These are phyloP conservation scores for Rhododendron simsii DNA, from an alignment of 148 eudicot genomes.

Conservation along the genomic window DNA sequence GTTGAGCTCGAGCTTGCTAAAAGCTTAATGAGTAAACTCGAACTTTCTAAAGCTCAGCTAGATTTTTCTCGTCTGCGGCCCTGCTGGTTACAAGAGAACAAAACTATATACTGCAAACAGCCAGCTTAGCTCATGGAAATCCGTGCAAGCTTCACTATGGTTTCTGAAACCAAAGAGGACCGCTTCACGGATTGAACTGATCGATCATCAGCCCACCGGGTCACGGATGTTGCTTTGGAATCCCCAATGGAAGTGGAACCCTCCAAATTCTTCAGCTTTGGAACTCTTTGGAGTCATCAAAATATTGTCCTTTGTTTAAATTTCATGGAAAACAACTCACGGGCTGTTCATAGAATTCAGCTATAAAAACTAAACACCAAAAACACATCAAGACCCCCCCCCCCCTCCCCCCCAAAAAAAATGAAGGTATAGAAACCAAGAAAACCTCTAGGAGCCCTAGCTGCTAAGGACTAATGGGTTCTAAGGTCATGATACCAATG, in stretches of 20 bases:
- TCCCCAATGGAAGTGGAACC: neutral
- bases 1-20: too few relatives aligned
- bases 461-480: constrained; percentile 24
- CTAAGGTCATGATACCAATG: constrained; percentile 33
- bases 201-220: neutral
- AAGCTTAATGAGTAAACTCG: too few relatives aligned
- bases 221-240: constrained; percentile 15
- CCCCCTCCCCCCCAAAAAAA: neutral
- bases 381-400: neutral
- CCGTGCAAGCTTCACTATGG: neutral
- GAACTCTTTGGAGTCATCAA: neutral
- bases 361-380: constrained; percentile 23
- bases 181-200: constrained; percentile 26
- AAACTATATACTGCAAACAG: neutral
- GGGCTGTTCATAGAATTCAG: constrained; percentile 26
- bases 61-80: neutral
- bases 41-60: too few relatives aligned
- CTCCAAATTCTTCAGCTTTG: constrained; percentile 1
- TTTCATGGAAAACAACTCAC: constrained; percentile 21
- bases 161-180: constrained; percentile 10
- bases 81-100: neutral
- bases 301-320: neutral
- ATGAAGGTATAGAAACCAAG: neutral
- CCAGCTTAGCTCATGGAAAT: neutral
- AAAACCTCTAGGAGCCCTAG: neutral